Percentiles rank a stretch among this genome's conserved stretches.
Conservation (phyloP, 2,329 filamentous ascomycete species). For the Elsinoe fawcettii region DNA sequence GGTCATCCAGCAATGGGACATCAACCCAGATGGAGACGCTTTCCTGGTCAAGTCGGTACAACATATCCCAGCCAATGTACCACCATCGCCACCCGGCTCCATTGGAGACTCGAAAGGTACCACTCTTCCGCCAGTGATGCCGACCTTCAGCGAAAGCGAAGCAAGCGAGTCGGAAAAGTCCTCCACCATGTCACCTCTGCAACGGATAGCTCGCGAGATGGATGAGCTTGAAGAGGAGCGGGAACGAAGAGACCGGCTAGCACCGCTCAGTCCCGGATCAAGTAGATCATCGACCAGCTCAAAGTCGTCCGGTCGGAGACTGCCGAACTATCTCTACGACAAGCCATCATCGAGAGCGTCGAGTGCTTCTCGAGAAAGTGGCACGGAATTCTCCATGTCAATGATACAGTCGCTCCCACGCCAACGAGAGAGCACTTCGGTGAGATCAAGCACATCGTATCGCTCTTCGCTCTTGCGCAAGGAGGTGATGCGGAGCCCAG, state of each 20-base stretch:
- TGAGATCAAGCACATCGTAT: conserved; percentile 43
- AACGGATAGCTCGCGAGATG: conserved; percentile 65
- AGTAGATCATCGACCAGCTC: conserved; percentile 57
- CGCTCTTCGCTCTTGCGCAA: conserved; percentile 66
- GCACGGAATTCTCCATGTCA: conserved; percentile 34
- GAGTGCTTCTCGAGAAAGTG: conserved; percentile 26
- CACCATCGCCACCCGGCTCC: conserved; percentile 75
- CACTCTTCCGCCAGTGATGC: conserved; percentile 28
- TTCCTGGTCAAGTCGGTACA: conserved; percentile 80
- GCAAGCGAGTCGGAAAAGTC: conserved; percentile 62
- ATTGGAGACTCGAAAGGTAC: conserved; percentile 59
- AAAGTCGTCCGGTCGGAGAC: conserved; percentile 43
- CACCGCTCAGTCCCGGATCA: conserved; percentile 59
- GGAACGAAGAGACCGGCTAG: conserved; percentile 53
- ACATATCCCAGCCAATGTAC: conserved; percentile 69
- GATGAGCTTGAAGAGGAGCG: conserved; percentile 52
- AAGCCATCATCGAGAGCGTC: conserved; percentile 34
- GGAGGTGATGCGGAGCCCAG: conserved; percentile 70
- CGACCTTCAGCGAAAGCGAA: conserved; percentile 46
- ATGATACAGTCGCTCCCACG: conserved; percentile 21
- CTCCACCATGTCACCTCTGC: conserved; percentile 57
- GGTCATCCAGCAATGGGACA: conserved; percentile 89
- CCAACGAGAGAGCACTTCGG: conserved; percentile 35
- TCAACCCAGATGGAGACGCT: conserved; percentile 63
- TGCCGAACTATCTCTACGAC: conserved; percentile 40